Evolutionary conservation across 176 grass and related monocot species (phyloP).

Genomic region (Bothriochloa decipiens): DNA sequence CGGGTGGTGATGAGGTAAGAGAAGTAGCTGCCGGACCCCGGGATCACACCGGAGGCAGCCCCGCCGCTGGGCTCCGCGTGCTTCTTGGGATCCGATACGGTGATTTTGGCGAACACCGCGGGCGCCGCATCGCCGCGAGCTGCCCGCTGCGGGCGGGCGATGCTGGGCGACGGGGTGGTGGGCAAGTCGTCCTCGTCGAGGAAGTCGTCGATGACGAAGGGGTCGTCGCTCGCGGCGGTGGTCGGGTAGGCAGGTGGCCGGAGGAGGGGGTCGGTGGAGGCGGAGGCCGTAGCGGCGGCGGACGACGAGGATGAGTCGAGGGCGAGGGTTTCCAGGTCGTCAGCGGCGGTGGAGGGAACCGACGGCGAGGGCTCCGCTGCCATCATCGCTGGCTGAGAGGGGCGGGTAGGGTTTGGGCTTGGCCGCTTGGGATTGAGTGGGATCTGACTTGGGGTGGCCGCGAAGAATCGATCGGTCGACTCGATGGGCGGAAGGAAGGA

Average conservation of each 20-base stretch:
- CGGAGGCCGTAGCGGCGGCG: slow-evolving; percentile 30
- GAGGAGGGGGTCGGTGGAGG: slow-evolving; percentile 72
- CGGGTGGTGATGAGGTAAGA: slow-evolving; percentile 74
- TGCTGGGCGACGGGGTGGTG: slow-evolving; percentile 21
- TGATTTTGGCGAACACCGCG: slow-evolving; percentile 56
- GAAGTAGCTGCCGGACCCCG: slow-evolving; percentile 78
- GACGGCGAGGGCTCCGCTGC: slow-evolving; percentile 65
- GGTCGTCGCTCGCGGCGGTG: slow-evolving; percentile 19
- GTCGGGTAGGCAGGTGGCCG: slow-evolving; percentile 48
- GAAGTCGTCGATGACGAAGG: slow-evolving; percentile 57
- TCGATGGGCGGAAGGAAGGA: slow-evolving; percentile 20
- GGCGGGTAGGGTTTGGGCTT: slow-evolving; percentile 24
- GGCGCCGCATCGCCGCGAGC: slow-evolving; percentile 6
- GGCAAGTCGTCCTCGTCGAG: slow-evolving; percentile 19
- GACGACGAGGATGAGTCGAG: slow-evolving; percentile 56
- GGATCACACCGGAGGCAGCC: slow-evolving; percentile 41
- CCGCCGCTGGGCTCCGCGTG: slow-evolving; percentile 56
- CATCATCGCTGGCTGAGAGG: slow-evolving; percentile 56
- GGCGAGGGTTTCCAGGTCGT: slow-evolving; percentile 75
- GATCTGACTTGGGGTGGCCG: slow-evolving; percentile 25
- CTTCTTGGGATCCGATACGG: slow-evolving; percentile 92
- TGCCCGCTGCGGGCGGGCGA: background rate
- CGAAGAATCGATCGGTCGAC: slow-evolving; percentile 27
- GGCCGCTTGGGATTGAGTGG: background rate
- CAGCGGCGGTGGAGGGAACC: slow-evolving; percentile 40